phyloP scores from a whole-genome alignment of 495 filamentous ascomycete genomes.

The Jackrogersella minutella region DNA sequence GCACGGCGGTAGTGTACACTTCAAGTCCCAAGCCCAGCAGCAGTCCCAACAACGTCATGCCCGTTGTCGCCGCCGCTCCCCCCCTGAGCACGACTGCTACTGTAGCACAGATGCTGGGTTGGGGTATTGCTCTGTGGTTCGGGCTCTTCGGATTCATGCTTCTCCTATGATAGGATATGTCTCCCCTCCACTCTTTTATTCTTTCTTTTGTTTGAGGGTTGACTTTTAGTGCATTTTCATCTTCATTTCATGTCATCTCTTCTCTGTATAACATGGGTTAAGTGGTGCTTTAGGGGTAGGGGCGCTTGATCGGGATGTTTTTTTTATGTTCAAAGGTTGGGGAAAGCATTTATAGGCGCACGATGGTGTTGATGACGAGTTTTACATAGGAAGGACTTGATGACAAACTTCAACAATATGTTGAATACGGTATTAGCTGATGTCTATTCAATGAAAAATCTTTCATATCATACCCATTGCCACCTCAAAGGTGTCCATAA shows the following conservation, averaged over 20 bases:
- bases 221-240: not conserved
- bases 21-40: not conserved
- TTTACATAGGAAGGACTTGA: no score
- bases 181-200: not conserved
- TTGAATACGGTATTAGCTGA: no score
- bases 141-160: constrained; percentile 26
- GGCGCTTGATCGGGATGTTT: not conserved
- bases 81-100: not conserved
- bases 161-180: constrained; percentile 2
- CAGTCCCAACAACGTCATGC: not conserved
- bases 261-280: constrained; percentile 8
- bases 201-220: not conserved
- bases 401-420: no score
- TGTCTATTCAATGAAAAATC: no score
- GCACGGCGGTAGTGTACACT: not conserved
- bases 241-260: not conserved
- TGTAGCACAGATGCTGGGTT: not conserved
- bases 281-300: not conserved
- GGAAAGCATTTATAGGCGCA: no score
- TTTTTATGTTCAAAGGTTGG: no score
- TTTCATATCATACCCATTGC: no score
- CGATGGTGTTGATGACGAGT: no score
- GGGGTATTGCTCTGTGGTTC: constrained; percentile 28
- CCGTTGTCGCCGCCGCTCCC: not conserved
- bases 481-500: no score